Conservation (phyloP, 1,284 basidiomycete genomes). For the Ceratobasidium sp. region DNA sequence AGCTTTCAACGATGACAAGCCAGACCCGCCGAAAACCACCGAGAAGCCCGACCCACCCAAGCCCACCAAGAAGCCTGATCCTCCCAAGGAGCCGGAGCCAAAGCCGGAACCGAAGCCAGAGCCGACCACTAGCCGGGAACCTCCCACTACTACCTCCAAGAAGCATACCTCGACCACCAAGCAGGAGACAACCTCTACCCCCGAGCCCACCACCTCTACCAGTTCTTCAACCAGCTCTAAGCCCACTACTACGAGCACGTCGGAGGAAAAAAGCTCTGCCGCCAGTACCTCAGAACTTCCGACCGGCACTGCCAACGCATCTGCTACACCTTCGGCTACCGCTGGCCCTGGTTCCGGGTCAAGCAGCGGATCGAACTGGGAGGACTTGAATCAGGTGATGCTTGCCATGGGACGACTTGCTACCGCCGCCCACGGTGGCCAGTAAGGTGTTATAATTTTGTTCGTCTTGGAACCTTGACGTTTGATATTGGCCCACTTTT, state of each 20-base stretch:
- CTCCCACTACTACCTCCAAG: constrained; percentile 9
- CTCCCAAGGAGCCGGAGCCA: constrained; percentile 16
- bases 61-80: constrained; percentile 32
- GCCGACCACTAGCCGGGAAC: constrained; percentile 8
- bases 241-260: constrained; percentile 40
- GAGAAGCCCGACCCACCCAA: constrained; percentile 21
- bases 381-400: constrained; percentile 32
- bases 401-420: constrained; percentile 43
- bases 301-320: constrained; percentile 3
- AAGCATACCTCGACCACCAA: constrained; percentile 23
- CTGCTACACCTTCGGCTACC: constrained; percentile 14
- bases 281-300: constrained; percentile 22
- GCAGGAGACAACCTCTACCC: constrained; percentile 26
- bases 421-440: background rate
- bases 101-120: constrained; percentile 25
- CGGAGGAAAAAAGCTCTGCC: constrained; percentile 21
- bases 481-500: background rate
- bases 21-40: constrained; percentile 23
- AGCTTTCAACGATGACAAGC: constrained; percentile 42
- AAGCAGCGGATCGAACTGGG: constrained; percentile 31
- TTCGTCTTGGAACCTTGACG: background rate
- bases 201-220: constrained; percentile 21
- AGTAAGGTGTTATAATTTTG: background rate
- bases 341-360: constrained; percentile 18
- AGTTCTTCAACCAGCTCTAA: constrained; percentile 21